phyloP scores from a whole-genome alignment of 2,329 filamentous ascomycete genomes.

The Sporothrix pallida region DNA sequence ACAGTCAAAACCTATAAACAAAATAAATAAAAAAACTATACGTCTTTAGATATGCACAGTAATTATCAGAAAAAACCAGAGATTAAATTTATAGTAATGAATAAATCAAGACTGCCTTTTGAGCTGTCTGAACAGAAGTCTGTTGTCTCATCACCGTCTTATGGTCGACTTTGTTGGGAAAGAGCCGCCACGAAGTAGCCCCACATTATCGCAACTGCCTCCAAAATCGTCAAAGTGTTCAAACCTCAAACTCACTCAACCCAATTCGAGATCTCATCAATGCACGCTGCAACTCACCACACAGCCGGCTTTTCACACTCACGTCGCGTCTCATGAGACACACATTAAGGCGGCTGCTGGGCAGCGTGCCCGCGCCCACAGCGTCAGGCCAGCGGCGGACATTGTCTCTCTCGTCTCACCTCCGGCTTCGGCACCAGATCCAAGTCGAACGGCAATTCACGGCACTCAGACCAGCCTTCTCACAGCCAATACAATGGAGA shows the following conservation, averaged over 20 bases:
- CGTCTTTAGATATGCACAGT: no score
- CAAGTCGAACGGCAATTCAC: background rate
- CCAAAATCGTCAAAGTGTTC: background rate
- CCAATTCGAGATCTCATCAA: no score
- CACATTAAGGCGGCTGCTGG: background rate
- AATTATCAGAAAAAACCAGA: no score
- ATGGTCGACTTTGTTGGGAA: background rate
- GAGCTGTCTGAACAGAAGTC: no score
- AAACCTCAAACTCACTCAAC: background rate
- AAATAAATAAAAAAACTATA: no score
- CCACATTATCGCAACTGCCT: slow-evolving; percentile 5
- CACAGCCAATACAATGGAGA: background rate
- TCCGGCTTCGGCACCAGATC: background rate
- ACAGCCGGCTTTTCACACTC: background rate
- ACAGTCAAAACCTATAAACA: no score
- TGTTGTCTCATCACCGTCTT: no score
- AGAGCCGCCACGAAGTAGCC: background rate
- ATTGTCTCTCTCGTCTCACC: background rate
- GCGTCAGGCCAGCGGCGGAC: background rate
- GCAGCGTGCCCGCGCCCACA: background rate
- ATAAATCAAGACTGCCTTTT: no score
- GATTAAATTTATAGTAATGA: no score
- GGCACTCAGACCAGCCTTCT: no score
- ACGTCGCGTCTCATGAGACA: background rate
- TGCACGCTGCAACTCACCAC: background rate